Evolutionary conservation across 805 yeast genomes (phyloP).

Genomic region (Zygosaccharomyces siamensis): DNA sequence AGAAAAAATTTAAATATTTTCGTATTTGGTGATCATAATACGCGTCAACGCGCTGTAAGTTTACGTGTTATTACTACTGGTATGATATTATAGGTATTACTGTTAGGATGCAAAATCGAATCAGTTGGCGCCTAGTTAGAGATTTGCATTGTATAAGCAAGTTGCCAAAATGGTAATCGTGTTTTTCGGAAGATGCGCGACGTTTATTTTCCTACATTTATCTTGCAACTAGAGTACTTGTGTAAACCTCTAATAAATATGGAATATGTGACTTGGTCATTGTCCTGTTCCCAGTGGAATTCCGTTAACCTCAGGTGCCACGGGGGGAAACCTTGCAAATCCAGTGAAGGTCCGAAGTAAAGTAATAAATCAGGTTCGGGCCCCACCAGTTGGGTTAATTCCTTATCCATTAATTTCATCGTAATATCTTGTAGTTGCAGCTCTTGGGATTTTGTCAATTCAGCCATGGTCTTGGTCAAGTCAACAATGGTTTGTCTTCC

Average conservation of each 20-base stretch:
- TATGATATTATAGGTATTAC: background rate
- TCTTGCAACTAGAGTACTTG: conserved; percentile 72
- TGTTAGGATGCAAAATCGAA: conserved; percentile 1
- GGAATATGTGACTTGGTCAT: conserved; percentile 71
- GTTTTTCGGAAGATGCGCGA: background rate
- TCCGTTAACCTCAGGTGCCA: conserved; percentile 94
- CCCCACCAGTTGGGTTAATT: conserved; percentile 69
- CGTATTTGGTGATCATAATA: background rate
- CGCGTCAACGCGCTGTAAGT: conserved; percentile 4
- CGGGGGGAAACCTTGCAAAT: conserved; percentile 93
- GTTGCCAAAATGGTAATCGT: conserved; percentile 4
- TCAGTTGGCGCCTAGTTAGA: background rate
- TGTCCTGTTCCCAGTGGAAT: conserved; percentile 86
- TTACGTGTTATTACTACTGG: background rate
- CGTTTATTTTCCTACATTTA: conserved; percentile 74
- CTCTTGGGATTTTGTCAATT: conserved; percentile 57
- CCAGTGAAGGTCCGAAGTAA: conserved; percentile 79
- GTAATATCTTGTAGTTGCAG: conserved; percentile 63
- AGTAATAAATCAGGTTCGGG: conserved; percentile 89
- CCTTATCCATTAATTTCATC: conserved; percentile 69
- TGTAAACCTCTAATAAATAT: conserved; percentile 77
- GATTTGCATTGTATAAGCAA: conserved; percentile 1
- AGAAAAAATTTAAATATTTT: background rate
- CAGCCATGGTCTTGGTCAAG: conserved; percentile 80
- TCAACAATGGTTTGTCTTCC: conserved; percentile 90